A percentile compares a stretch with the other conserved stretches of the same genome.
Evolutionary conservation across 768 basidiomycete genomes (phyloP).

Genomic region (Tulasnella sp.): DNA sequence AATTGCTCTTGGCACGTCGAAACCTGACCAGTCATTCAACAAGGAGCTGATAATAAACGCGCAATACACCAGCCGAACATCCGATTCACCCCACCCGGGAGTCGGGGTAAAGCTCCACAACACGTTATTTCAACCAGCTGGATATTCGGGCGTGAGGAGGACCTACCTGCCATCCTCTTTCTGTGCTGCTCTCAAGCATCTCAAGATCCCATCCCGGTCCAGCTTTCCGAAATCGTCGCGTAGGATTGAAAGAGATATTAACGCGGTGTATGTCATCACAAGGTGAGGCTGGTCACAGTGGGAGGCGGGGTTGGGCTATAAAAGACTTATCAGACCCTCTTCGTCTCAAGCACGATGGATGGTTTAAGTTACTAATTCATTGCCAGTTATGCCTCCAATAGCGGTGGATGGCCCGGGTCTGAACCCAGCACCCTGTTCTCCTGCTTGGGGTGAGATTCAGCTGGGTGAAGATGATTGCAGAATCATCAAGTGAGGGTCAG

Average conservation of each 20-base stretch:
- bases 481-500: slow-evolving; percentile 36
- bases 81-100: slow-evolving; percentile 56
- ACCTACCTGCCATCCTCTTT: slow-evolving; percentile 79
- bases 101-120: slow-evolving; percentile 42
- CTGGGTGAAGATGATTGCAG: neutral
- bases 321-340: neutral
- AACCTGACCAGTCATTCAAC: slow-evolving; percentile 76
- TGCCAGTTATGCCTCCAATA: slow-evolving; percentile 38
- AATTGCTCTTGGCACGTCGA: slow-evolving; percentile 64
- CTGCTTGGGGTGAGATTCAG: slow-evolving; percentile 48
- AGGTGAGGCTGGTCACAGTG: slow-evolving; percentile 73
- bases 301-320: slow-evolving; percentile 35
- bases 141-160: neutral
- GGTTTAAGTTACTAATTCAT: slow-evolving; percentile 35
- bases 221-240: slow-evolving; percentile 80
- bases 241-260: slow-evolving; percentile 80
- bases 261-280: slow-evolving; percentile 91
- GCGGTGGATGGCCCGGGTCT: slow-evolving; percentile 76
- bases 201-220: slow-evolving; percentile 66
- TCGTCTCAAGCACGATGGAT: slow-evolving; percentile 36
- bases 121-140: neutral
- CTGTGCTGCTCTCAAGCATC: slow-evolving; percentile 74
- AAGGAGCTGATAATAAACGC: slow-evolving; percentile 82
- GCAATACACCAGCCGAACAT: slow-evolving; percentile 83
- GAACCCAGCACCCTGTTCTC: slow-evolving; percentile 68